Conservation (phyloP, 2,329 filamentous ascomycete species). For the Xylariaceae sp. region DNA sequence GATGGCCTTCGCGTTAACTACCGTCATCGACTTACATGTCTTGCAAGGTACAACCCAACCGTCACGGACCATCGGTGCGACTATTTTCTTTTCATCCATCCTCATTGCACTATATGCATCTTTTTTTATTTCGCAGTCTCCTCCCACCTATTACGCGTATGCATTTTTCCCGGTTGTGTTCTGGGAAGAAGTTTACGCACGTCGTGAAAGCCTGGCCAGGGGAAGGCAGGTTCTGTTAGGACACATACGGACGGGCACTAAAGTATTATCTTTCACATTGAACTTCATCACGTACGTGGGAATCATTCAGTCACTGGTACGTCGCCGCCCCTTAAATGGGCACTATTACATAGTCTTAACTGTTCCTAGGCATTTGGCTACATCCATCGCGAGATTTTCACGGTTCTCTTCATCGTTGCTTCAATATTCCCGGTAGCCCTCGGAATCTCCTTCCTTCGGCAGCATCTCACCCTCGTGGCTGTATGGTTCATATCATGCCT, state of each 20-base stretch:
- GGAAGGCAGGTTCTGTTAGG: constrained; percentile 67
- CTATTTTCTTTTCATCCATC: constrained; percentile 67
- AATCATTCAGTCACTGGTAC: constrained; percentile 73
- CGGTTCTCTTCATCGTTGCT: constrained; percentile 70
- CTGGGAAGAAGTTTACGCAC: constrained; percentile 91
- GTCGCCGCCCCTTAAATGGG: constrained; percentile 24
- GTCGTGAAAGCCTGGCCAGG: constrained; percentile 62
- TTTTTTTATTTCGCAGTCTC: constrained; percentile 74
- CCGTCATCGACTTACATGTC: constrained; percentile 83
- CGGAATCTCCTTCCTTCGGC: constrained; percentile 65
- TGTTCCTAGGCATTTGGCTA: constrained; percentile 74
- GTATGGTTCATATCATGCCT: constrained; percentile 75
- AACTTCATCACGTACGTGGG: constrained; percentile 66
- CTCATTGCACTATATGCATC: constrained; percentile 74
- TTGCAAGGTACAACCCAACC: constrained; percentile 65
- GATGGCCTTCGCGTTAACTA: constrained; percentile 89
- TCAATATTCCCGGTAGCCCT: constrained; percentile 74
- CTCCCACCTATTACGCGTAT: constrained; percentile 83
- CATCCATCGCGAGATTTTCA: constrained; percentile 84
- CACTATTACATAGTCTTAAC: constrained; percentile 3
- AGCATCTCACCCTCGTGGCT: constrained; percentile 59
- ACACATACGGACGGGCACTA: constrained; percentile 58
- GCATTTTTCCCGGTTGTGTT: constrained; percentile 89
- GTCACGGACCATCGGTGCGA: constrained; percentile 56
- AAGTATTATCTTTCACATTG: constrained; percentile 55